A percentile compares a stretch with the other conserved stretches of the same genome.
Conservation (phyloP, 768 basidiomycete genomes). For the Tylopilus balloui region DNA sequence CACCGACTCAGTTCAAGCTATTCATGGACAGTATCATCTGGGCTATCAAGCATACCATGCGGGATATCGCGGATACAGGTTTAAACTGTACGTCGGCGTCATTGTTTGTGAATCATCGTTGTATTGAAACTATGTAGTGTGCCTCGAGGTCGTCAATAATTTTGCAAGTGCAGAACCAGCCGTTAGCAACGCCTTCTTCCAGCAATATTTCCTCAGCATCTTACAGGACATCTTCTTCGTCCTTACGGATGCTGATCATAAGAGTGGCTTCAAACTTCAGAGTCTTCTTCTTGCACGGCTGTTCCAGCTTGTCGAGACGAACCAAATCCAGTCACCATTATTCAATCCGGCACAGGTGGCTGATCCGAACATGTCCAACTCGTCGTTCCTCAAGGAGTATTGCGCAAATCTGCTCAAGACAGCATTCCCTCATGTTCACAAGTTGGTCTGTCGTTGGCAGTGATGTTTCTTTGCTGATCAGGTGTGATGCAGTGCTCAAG, state of each 20-base stretch:
- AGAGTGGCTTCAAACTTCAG: conserved; percentile 97
- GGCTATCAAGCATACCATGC: conserved; percentile 99
- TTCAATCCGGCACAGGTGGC: conserved; percentile 73
- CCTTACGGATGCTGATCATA: conserved; percentile 96
- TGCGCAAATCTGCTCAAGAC: conserved; percentile 79
- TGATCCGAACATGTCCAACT: conserved; percentile 71
- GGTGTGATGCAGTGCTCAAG: conserved; percentile 50
- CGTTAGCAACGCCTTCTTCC: conserved; percentile 91
- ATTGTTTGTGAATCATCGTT: background rate
- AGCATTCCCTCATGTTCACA: conserved; percentile 91
- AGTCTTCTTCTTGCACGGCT: conserved; percentile 87
- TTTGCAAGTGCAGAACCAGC: conserved; percentile 76
- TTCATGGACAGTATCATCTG: conserved; percentile 98
- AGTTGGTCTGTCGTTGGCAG: conserved; percentile 42
- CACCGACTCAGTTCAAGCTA: conserved; percentile 92
- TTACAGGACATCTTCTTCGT: conserved; percentile 97
- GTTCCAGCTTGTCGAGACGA: conserved; percentile 87
- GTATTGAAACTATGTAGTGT: conserved; percentile 49
- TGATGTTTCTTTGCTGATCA: conserved; percentile 8
- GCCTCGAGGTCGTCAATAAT: conserved; percentile 92
- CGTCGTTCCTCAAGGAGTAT: conserved; percentile 78
- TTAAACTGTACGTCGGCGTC: conserved; percentile 52
- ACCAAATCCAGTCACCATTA: conserved; percentile 74
- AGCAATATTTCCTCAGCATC: conserved; percentile 89
- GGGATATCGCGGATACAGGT: conserved; percentile 93